Evolutionary conservation across 176 grass and related monocot genomes (phyloP).

Genomic region (Poa annua): DNA sequence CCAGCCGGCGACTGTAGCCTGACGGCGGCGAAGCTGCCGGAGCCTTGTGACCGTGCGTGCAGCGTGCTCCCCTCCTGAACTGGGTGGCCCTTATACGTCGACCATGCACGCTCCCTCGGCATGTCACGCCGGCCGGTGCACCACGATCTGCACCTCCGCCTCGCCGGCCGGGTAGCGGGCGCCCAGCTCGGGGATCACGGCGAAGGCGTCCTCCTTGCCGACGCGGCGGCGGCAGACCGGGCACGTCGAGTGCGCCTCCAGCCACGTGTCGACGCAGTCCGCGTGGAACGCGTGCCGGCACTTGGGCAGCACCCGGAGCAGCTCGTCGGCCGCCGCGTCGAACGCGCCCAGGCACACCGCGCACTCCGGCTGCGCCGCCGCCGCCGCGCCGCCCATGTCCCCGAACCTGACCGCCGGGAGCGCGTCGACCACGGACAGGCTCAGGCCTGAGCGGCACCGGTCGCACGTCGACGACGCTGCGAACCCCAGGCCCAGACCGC

Average conservation of each 20-base stretch:
- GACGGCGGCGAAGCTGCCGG: background rate
- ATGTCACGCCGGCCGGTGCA: constrained; percentile 30
- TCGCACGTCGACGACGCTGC: constrained; percentile 26
- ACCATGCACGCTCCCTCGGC: background rate
- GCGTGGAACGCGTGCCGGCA: constrained; percentile 60
- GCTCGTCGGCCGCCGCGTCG: constrained; percentile 41
- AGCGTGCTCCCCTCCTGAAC: background rate
- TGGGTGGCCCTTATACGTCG: background rate
- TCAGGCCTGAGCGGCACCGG: constrained; percentile 34
- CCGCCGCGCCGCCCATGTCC: background rate
- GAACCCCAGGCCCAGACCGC: constrained; percentile 25
- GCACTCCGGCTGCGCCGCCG: constrained; percentile 38
- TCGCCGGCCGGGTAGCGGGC: constrained; percentile 14
- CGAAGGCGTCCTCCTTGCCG: constrained; percentile 20
- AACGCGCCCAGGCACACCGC: constrained; percentile 53
- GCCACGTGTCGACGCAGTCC: constrained; percentile 58
- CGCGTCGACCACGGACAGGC: constrained; percentile 34
- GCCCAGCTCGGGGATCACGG: background rate
- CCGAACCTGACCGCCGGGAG: constrained; percentile 35
- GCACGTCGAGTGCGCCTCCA: constrained; percentile 44
- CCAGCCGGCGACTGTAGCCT: background rate
- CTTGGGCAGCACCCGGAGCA: constrained; percentile 50
- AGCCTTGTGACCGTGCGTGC: background rate
- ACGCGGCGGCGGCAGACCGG: constrained; percentile 51
- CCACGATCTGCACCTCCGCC: constrained; percentile 31